Evolutionary conservation across 2,329 filamentous ascomycete genomes (phyloP).

Genomic region (Diplodia mutila): DNA sequence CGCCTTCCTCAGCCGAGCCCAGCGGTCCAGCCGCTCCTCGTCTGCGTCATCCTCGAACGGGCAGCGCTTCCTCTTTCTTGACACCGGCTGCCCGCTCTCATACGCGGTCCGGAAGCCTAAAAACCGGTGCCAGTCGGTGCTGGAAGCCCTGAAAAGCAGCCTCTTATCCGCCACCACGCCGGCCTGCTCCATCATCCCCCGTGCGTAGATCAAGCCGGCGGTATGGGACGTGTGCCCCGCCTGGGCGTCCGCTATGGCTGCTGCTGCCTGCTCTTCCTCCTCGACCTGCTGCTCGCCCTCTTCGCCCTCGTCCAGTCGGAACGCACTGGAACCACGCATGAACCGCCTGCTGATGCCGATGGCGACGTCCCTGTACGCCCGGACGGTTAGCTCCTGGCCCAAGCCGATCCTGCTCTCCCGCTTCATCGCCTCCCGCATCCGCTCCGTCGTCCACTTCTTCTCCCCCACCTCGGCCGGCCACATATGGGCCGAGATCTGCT

Average conservation of each 20-base stretch:
- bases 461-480: too few relatives aligned
- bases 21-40: neutral
- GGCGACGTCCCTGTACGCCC: conserved; percentile 29
- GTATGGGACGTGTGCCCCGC: conserved; percentile 27
- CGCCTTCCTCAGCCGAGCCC: conserved; percentile 26
- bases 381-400: conserved; percentile 27
- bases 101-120: neutral
- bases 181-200: neutral
- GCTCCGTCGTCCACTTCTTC: conserved; percentile 27
- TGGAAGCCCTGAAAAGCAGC: neutral
- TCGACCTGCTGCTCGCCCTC: conserved; percentile 24
- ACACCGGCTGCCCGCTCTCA: neutral
- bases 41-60: conserved; percentile 22
- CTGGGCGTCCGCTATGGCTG: conserved; percentile 27
- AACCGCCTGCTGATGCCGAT: conserved; percentile 31
- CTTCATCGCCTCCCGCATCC: conserved; percentile 28
- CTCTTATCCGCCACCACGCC: neutral
- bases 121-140: neutral
- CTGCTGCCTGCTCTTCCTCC: conserved; percentile 20
- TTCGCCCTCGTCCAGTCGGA: conserved; percentile 29
- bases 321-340: conserved; percentile 25
- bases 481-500: neutral
- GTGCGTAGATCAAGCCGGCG: conserved; percentile 27
- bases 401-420: conserved; percentile 27
- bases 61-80: too few relatives aligned